These are phyloP conservation scores for Aspergillus biplanus DNA, from an alignment of 495 filamentous ascomycete genomes.

Conservation along the genomic window DNA sequence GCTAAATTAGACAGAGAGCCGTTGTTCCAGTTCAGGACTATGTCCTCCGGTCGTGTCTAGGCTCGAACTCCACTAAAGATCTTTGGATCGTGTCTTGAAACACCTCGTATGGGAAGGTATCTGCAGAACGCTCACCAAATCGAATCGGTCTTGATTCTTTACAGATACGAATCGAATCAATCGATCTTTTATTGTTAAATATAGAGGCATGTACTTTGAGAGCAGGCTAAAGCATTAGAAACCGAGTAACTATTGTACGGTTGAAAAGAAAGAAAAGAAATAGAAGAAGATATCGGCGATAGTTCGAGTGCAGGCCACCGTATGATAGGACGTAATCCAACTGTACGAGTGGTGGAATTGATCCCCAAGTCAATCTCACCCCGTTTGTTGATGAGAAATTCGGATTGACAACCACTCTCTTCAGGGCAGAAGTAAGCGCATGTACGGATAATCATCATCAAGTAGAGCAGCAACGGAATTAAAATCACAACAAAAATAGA, in stretches of 20 bases:
- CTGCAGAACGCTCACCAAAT: not conserved
- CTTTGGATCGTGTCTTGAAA: constrained; percentile 1
- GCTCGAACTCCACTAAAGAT: constrained; percentile 2
- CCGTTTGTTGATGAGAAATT: no score
- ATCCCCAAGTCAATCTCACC: no score
- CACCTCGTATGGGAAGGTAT: not conserved
- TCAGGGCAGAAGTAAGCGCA: not conserved
- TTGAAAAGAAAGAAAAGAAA: not conserved
- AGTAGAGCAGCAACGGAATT: not conserved
- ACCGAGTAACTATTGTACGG: not conserved
- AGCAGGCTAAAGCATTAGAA: no score
- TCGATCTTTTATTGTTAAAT: not conserved
- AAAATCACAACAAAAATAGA: not conserved
- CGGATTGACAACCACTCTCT: not conserved
- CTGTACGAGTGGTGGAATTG: no score
- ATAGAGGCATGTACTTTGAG: no score
- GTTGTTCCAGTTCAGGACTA: not conserved
- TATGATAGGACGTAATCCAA: no score
- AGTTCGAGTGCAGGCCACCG: no score
- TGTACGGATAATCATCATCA: not conserved
- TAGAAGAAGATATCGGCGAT: not conserved
- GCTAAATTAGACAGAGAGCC: not conserved
- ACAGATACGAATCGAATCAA: not conserved
- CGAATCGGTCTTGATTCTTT: not conserved
- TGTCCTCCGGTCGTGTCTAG: not conserved